phyloP scores from a whole-genome alignment of 257 asterid genomes.

The Euphrasia confusa region DNA sequence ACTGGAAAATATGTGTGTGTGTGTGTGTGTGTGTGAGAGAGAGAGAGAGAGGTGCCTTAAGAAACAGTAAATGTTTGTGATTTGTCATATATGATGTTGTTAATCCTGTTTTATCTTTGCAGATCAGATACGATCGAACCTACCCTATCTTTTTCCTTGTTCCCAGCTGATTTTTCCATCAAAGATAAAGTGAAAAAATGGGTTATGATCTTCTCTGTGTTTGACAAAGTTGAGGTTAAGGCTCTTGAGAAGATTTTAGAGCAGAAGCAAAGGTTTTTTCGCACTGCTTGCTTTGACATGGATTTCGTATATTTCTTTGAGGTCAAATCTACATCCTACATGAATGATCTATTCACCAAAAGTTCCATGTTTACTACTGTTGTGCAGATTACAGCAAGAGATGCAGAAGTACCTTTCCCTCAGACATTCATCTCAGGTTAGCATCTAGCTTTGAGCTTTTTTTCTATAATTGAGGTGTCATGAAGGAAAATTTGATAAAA shows the following conservation, averaged over 20 bases:
- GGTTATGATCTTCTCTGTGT: slow-evolving; percentile 66
- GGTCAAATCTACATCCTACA: slow-evolving; percentile 5
- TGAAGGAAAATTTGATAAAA: slow-evolving; percentile 22
- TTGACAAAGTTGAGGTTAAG: slow-evolving; percentile 83
- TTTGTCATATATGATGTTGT: slow-evolving; percentile 13
- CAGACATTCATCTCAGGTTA: slow-evolving; percentile 65
- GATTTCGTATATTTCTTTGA: slow-evolving; percentile 8
- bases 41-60: neutral
- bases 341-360: slow-evolving; percentile 8
- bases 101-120: slow-evolving; percentile 30
- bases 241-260: slow-evolving; percentile 90
- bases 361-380: slow-evolving; percentile 18
- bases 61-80: neutral
- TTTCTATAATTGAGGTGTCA: slow-evolving; percentile 8
- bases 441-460: slow-evolving; percentile 15
- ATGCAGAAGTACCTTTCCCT: slow-evolving; percentile 82
- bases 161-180: slow-evolving; percentile 60
- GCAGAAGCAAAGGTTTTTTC: slow-evolving; percentile 82
- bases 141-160: slow-evolving; percentile 61
- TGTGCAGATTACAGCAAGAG: slow-evolving; percentile 78
- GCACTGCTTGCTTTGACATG: slow-evolving; percentile 18
- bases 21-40: slow-evolving; percentile 1
- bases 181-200: slow-evolving; percentile 60
- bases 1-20: slow-evolving; percentile 4
- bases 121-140: slow-evolving; percentile 78